phyloP scores from a whole-genome alignment of 768 basidiomycete species.

The Phylloporus rhodoxanthus region DNA sequence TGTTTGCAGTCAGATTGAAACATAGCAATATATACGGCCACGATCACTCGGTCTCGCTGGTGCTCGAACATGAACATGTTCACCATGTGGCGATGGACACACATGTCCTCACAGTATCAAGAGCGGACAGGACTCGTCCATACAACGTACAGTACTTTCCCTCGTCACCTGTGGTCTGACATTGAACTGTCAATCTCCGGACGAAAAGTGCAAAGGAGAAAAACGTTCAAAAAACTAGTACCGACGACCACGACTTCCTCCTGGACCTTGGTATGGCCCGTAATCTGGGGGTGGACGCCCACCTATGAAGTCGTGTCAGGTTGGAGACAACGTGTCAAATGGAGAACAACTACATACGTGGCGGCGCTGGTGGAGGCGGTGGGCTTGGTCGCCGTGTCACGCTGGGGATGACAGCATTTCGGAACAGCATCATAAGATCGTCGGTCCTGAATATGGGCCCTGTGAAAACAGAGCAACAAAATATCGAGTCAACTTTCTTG shows the following conservation, averaged over 20 bases:
- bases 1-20: background rate
- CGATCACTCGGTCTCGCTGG: no score
- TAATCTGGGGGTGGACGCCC: slow-evolving; percentile 83
- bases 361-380: slow-evolving; percentile 50
- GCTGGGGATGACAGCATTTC: slow-evolving; percentile 75
- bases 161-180: background rate
- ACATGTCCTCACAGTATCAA: background rate
- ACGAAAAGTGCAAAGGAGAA: slow-evolving; percentile 7
- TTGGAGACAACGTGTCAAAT: background rate
- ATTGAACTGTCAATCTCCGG: background rate
- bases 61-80: no score
- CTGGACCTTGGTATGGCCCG: slow-evolving; percentile 79
- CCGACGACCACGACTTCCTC: slow-evolving; percentile 39
- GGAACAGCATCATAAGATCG: slow-evolving; percentile 81
- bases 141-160: no score
- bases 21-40: no score
- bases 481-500: slow-evolving; percentile 9
- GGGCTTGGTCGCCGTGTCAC: slow-evolving; percentile 44
- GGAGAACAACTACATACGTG: slow-evolving; percentile 27
- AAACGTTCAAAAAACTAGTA: slow-evolving; percentile 23
- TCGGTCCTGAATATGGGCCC: slow-evolving; percentile 89
- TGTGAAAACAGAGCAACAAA: slow-evolving; percentile 24
- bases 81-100: background rate
- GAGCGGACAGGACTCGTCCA: no score
- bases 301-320: slow-evolving; percentile 29